Evolutionary conservation across 2,329 filamentous ascomycete species (phyloP).

Genomic region (Arthroderma sp.): DNA sequence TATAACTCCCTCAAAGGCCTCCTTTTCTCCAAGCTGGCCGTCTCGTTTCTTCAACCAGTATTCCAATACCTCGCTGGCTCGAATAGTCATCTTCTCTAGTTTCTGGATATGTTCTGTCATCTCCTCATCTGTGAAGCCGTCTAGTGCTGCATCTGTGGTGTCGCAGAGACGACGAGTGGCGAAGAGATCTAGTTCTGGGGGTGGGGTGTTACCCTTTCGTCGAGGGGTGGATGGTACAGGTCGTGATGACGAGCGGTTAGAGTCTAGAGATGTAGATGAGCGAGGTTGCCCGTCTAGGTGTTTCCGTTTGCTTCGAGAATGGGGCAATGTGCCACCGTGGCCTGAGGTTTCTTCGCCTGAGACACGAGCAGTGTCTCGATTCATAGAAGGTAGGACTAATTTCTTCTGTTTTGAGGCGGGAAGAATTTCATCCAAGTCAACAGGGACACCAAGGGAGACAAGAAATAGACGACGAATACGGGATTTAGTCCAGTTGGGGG

Average conservation of each 20-base stretch:
- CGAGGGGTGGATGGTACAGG: conserved; percentile 18
- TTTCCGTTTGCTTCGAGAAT: conserved; percentile 15
- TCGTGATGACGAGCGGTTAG: conserved; percentile 23
- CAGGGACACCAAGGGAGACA: conserved; percentile 86
- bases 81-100: conserved; percentile 56
- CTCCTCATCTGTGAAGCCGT: conserved; percentile 67
- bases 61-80: conserved; percentile 64
- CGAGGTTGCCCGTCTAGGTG: conserved; percentile 11
- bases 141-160: conserved; percentile 72
- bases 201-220: conserved; percentile 46
- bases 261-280: conserved; percentile 19
- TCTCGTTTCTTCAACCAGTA: conserved; percentile 83
- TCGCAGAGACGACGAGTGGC: conserved; percentile 65
- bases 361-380: conserved; percentile 45
- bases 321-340: conserved; percentile 22
- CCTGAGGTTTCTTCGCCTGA: conserved; percentile 28
- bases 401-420: conserved; percentile 98
- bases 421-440: conserved; percentile 93
- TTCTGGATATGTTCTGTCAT: conserved; percentile 58
- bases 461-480: conserved; percentile 90
- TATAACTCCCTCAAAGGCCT: conserved; percentile 92
- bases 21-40: conserved; percentile 77
- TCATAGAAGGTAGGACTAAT: conserved; percentile 74
- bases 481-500: conserved; percentile 94
- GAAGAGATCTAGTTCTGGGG: conserved; percentile 67